These are phyloP conservation scores for Dioscorea alata DNA, from an alignment of 106 monocot genomes.

Conservation along the genomic window DNA sequence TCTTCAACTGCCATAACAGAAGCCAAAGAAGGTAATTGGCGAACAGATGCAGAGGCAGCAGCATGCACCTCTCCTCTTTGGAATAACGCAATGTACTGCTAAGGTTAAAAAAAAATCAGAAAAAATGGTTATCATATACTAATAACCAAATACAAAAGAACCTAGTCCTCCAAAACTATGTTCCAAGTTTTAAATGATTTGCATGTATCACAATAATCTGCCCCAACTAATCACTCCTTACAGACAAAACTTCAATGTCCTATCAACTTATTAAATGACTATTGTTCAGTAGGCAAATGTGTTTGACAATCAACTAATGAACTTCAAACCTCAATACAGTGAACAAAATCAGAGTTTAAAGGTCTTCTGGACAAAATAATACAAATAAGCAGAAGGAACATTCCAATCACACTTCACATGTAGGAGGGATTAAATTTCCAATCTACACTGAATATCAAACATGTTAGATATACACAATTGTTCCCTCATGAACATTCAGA, in stretches of 20 bases:
- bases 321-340: neutral
- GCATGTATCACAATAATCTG: neutral
- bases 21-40: conserved; percentile 19
- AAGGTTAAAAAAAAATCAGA: conserved; percentile 2
- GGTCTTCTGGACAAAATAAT: neutral
- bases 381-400: neutral
- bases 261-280: neutral
- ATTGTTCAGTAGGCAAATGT: neutral
- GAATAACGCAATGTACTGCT: conserved; percentile 54
- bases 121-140: neutral
- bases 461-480: neutral
- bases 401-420: neutral
- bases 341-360: too few relatives aligned
- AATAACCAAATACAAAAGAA: neutral
- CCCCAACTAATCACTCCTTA: neutral
- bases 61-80: conserved; percentile 36
- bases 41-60: conserved; percentile 26
- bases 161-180: neutral
- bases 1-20: conserved; percentile 17
- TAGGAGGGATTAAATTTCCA: neutral
- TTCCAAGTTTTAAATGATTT: neutral
- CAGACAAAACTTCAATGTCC: neutral
- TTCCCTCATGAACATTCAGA: neutral
- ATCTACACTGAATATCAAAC: neutral
- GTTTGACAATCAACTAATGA: neutral